Base-by-base conservation (phyloP, 192 early-diverging fungal species). In the Backusella mclennaniae region DNA sequence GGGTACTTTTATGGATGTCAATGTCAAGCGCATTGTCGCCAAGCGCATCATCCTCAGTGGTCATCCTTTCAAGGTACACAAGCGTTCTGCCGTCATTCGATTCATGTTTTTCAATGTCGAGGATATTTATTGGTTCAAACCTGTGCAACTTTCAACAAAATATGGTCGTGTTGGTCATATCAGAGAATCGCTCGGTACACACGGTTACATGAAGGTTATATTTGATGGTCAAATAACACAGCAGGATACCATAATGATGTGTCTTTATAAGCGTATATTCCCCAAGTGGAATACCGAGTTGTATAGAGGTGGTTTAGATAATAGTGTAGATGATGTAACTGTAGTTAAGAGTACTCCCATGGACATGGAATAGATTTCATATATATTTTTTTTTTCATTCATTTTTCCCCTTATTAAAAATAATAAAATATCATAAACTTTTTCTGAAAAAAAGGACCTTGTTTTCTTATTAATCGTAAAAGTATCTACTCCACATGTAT, bases 191-290 rank as follows among this genome's bases (percentile, higher is more conserved):
- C 82, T 99, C 36, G 98, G 98, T 72, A 99, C 96, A 4, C 97
- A 98, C 79, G 98, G 98, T 23, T 97, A 98, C 83, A 96, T 96
- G 95, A 96, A 96, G 85, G 95, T 94, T 78, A 81, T 92, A 66
- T 96, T 97, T 86, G 94, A 98, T 79, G 93, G 94, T 38, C 89
- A 90, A 46, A 82, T 97, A 75, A 95, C 90, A 73, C 95, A 94
- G 81, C 94, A 96, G 80, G 98, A 99, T 85, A 97, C 96, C 0
- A 87, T 98, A 35, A 96, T 94, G 91, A 95, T 99, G 95, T 92
- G 92, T 74, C 85, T 99, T 73, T 99, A 96, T 85, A 98, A 99
- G 88, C 89, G 98, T 52, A 89, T 97, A 53, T 98, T 94, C 82
- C 98, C 98, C 74, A 97, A 97, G 85, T 98, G 96, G 98, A 94